phyloP scores from a whole-genome alignment of 805 yeast species.

The Candida arabinofermentans region DNA sequence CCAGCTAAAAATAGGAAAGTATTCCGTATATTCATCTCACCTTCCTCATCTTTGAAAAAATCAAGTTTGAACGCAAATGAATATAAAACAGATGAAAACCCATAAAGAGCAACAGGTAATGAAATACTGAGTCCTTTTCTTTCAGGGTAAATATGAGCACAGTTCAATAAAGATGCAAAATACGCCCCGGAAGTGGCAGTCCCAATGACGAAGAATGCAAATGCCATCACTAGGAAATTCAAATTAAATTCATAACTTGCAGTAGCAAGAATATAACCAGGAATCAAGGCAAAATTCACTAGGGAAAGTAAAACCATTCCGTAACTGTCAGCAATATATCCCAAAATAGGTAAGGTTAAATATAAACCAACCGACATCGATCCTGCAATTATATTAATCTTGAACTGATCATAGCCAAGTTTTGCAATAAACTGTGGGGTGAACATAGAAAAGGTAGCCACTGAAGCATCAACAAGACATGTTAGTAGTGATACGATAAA shows the following conservation, averaged over 20 bases:
- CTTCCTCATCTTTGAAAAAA: slow-evolving; percentile 30
- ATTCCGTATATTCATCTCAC: slow-evolving; percentile 38
- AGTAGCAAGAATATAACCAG: slow-evolving; percentile 57
- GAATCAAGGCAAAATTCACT: slow-evolving; percentile 55
- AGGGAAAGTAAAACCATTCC: slow-evolving; percentile 72
- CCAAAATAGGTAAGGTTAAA: slow-evolving; percentile 72
- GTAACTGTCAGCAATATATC: slow-evolving; percentile 72
- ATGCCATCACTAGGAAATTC: slow-evolving; percentile 34
- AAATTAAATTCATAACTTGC: slow-evolving; percentile 26
- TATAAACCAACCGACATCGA: slow-evolving; percentile 76
- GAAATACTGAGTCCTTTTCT: slow-evolving; percentile 76
- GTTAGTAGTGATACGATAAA: slow-evolving; percentile 53
- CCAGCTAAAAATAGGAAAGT: slow-evolving; percentile 50
- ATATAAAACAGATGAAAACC: slow-evolving; percentile 70
- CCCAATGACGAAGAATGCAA: slow-evolving; percentile 56
- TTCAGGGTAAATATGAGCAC: slow-evolving; percentile 75
- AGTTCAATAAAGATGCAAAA: slow-evolving; percentile 65
- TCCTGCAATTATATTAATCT: slow-evolving; percentile 66
- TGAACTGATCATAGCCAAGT: slow-evolving; percentile 56
- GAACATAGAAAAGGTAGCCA: slow-evolving; percentile 73
- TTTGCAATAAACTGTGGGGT: slow-evolving; percentile 57
- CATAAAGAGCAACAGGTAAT: slow-evolving; percentile 82
- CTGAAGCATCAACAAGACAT: slow-evolving; percentile 75
- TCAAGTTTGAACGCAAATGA: slow-evolving; percentile 50
- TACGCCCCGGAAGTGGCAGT: slow-evolving; percentile 67